Conservation (phyloP, 257 asterid genomes). For the Nicotiana otophora region DNA sequence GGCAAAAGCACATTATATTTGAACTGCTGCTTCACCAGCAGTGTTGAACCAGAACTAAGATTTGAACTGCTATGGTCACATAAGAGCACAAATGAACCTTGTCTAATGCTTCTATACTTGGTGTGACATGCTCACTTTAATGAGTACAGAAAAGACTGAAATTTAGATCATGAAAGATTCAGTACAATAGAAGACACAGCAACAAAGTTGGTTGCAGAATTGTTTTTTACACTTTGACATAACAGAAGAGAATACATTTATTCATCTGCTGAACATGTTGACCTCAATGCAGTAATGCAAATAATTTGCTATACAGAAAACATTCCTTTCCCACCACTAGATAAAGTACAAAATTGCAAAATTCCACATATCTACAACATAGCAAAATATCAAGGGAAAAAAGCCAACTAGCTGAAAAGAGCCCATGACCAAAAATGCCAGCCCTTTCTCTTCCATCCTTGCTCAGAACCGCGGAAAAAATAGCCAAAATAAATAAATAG, state of each 20-base stretch:
- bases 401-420: conserved; percentile 18
- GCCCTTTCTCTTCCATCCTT: conserved; percentile 38
- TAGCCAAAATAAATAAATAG: conserved; percentile 13
- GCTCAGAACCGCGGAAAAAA: conserved; percentile 22
- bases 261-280: conserved; percentile 30
- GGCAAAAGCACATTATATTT: neutral
- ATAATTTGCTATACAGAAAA: conserved; percentile 48
- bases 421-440: conserved; percentile 28
- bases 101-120: neutral
- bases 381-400: conserved; percentile 13
- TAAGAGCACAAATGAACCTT: neutral
- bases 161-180: neutral
- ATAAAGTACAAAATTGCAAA: conserved; percentile 38
- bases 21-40: neutral
- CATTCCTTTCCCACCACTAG: conserved; percentile 33
- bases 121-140: no score
- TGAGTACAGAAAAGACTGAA: neutral
- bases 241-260: conserved; percentile 19
- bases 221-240: neutral
- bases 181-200: neutral
- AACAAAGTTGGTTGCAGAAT: neutral
- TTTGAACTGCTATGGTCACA: neutral
- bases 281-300: conserved; percentile 38
- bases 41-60: neutral
- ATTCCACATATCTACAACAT: conserved; percentile 57